Evolutionary conservation across 1,139 yeast genomes (phyloP), one percentile per base, ranked within the genome.

Genomic region (Geotrichum fermentans): DNA sequence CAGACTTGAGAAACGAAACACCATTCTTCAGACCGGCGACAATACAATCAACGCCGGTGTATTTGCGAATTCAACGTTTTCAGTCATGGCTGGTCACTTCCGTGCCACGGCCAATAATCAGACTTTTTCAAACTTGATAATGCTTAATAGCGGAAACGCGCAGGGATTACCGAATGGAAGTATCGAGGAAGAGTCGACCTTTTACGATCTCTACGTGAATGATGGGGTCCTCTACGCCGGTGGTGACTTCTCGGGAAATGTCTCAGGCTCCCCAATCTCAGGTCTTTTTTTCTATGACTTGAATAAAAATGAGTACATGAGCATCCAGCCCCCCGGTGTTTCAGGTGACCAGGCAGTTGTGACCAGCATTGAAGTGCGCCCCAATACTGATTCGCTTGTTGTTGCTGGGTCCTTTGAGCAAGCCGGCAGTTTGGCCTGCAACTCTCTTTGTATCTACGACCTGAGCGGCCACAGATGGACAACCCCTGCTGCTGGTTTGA

Each of bases 351-450:
- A 64, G n/a, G 69, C 78, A 2, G 57, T 62, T 34, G 77, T 86
- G 10, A 78, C 75, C 50, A 67, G 83, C 2, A 66, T 86, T 52
- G 78, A 75, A 1, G 71, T 74, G 50, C 75, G 77, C 55, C 81
- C 79, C 30, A 67, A 69, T 29, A 72, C 72, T 7, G 63, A 73
- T 17, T 71, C 75, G 20, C 64, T 89, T 18, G 71, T 87, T 33
- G 84, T 87, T 6, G 96, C 87, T 43, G 98, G 98, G 21, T 72
- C 78, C 42, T 87, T 87, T 60, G 74, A 73, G 30, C 65, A 71
- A 33, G 83, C 84, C 2, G 82, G 85, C 0, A 71, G 80, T 7
- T 67, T 77, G 54, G 68, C 71, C 41, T 88, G 96, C 67, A 66
- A 71, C 1, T 77, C 80, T 1, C 65, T 88, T 43, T 87, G 96